Evolutionary conservation across 2,329 filamentous ascomycete species (phyloP), one percentile per base, ranked within the genome.

Genomic region (Botrytis paeoniae): DNA sequence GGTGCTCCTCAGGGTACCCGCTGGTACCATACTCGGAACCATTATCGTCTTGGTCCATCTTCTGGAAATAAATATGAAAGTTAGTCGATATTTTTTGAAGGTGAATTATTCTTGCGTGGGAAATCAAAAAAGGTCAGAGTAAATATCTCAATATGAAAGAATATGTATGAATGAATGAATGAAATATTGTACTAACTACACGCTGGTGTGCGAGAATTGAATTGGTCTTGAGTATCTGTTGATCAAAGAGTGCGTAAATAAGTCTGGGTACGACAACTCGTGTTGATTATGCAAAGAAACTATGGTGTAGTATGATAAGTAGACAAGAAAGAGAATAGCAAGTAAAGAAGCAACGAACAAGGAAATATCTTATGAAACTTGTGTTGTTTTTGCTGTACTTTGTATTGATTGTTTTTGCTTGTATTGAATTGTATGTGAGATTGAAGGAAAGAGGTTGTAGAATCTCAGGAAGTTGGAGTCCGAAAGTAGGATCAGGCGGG

Each of bases 341-440:
- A 57, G 64, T 9, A 32, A 39, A 18, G 20, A 37, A 68, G 25
- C 39, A 68, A 35, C 9, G 48, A 68, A 57, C 35, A 57, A 54
- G 64, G 57, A 29, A 57, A 59, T 69, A 59, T 57, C n/a, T 69
- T 10, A 32, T 22, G n/a, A n/a, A 57, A 32, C 9, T 39, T 69
- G n/a, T 51, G 32, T 68, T 57, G 25, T 29, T 16, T 68, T 37
- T 57, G 5, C 20, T 32, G 25, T 57, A 9, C 9, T 29, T 41
- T 35, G 18, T 57, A 57, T 68, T 41, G 65, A 43, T 69, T 69
- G 37, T 41, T 41, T 22, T 12, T 32, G 7, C 6, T 10, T 65
- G 48, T 69, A 43, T 41, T 69, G 65, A 69, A 43, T 69, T 69
- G n/a, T 41, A 41, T 25, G 25, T 10, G 35, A 43, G n/a, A 41